Evolutionary conservation across 2,329 filamentous ascomycete genomes (phyloP).

Genomic region (Calonectria pseudoreteaudii): DNA sequence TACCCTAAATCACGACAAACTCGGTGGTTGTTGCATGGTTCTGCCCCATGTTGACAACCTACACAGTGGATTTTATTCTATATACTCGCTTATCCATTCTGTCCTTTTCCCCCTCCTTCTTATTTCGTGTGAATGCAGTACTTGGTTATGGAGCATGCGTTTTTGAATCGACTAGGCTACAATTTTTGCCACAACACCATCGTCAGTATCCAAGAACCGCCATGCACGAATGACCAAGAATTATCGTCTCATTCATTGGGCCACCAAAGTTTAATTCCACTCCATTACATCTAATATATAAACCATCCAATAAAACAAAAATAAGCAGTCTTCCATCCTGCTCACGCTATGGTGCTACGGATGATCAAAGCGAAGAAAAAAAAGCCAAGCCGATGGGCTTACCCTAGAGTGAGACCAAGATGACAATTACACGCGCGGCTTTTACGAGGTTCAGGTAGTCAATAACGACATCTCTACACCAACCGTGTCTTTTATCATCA

Average conservation of each 20-base stretch:
- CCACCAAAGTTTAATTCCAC: not conserved
- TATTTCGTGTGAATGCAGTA: not conserved
- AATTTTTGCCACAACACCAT: not conserved
- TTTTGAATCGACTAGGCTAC: not conserved
- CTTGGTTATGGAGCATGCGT: not conserved
- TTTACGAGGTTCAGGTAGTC: not conserved
- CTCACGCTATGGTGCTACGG: not conserved
- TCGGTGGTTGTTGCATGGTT: too few species aligned
- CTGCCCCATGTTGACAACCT: not conserved
- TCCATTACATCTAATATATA: not conserved
- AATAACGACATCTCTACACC: conserved; percentile 3
- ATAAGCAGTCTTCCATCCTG: not conserved
- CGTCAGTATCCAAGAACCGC: too few species aligned
- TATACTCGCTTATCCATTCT: too few species aligned
- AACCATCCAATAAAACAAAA: not conserved
- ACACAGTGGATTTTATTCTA: not conserved
- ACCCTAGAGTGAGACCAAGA: not conserved
- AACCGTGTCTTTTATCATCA: not conserved
- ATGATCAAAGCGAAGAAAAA: not conserved
- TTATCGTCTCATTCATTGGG: not conserved
- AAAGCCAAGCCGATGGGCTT: not conserved
- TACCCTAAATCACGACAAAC: not conserved
- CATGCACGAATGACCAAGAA: not conserved
- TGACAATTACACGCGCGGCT: not conserved
- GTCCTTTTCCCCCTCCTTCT: not conserved